These are phyloP conservation scores for Neospermospora avenae DNA, from an alignment of 2,329 filamentous ascomycete genomes.

Conservation along the genomic window DNA sequence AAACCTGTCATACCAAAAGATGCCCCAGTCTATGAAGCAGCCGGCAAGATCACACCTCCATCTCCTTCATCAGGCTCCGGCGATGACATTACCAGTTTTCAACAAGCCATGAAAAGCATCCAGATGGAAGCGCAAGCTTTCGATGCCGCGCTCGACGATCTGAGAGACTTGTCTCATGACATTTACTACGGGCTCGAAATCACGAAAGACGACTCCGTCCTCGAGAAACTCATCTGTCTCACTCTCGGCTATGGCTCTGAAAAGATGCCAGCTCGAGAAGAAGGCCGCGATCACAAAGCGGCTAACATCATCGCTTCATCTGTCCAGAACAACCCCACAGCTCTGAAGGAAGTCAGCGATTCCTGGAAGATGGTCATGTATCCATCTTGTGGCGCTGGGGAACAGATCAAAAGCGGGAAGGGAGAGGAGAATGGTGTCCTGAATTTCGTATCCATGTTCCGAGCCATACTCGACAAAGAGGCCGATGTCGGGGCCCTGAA, in stretches of 20 bases:
- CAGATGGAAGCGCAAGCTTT: conserved; percentile 40
- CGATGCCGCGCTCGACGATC: conserved; percentile 44
- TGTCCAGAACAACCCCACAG: conserved; percentile 63
- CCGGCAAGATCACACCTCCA: conserved; percentile 56
- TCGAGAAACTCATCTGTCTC: conserved; percentile 56
- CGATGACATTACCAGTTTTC: conserved; percentile 45
- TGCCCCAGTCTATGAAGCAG: conserved; percentile 55
- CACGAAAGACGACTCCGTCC: conserved; percentile 50
- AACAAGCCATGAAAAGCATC: conserved; percentile 47
- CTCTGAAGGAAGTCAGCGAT: conserved; percentile 49
- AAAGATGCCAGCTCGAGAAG: conserved; percentile 21
- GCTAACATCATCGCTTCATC: conserved; percentile 55
- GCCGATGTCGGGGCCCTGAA: conserved; percentile 32
- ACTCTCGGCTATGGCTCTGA: conserved; percentile 36
- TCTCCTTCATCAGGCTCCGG: conserved; percentile 34
- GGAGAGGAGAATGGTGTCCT: neutral
- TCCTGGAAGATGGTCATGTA: conserved; percentile 41
- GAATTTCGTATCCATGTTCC: conserved; percentile 29
- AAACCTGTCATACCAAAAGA: conserved; percentile 40
- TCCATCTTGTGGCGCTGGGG: conserved; percentile 23
- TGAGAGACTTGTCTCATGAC: conserved; percentile 65
- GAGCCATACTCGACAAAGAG: conserved; percentile 22
- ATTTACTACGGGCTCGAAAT: conserved; percentile 67
- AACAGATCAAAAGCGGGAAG: neutral
- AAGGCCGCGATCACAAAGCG: conserved; percentile 40